These are phyloP conservation scores for Stramenopiles sp. DNA, from an alignment of 352 stramenopile genomes.

Conservation along the genomic window DNA sequence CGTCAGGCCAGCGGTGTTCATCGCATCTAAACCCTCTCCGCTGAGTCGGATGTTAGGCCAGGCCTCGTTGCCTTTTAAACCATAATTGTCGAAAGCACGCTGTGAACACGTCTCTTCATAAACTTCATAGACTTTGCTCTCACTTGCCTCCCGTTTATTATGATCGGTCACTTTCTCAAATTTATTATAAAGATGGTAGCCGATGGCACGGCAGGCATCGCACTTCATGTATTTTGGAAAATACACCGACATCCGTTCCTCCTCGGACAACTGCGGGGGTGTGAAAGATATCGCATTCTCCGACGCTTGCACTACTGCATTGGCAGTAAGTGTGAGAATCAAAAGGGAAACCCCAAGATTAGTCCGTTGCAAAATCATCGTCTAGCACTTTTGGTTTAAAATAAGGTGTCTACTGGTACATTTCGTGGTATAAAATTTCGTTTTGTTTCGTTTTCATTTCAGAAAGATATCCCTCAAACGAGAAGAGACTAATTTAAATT, in stretches of 20 bases:
- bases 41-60: no score
- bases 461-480: no score
- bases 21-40: neutral
- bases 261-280: neutral
- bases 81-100: neutral
- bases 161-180: neutral
- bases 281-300: no score
- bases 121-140: neutral
- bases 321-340: no score
- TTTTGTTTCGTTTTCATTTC: no score
- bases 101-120: neutral
- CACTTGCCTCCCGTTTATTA: neutral
- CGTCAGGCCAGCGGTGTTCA: neutral
- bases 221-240: neutral
- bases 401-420: no score
- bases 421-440: no score
- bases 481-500: no score
- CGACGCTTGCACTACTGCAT: no score
- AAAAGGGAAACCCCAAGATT: no score
- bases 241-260: neutral
- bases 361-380: no score
- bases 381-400: no score
- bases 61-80: neutral
- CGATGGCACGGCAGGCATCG: neutral
- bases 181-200: neutral